Conservation (phyloP, 208 protist genomes). For the Acanthamoeba lenticulata region DNA sequence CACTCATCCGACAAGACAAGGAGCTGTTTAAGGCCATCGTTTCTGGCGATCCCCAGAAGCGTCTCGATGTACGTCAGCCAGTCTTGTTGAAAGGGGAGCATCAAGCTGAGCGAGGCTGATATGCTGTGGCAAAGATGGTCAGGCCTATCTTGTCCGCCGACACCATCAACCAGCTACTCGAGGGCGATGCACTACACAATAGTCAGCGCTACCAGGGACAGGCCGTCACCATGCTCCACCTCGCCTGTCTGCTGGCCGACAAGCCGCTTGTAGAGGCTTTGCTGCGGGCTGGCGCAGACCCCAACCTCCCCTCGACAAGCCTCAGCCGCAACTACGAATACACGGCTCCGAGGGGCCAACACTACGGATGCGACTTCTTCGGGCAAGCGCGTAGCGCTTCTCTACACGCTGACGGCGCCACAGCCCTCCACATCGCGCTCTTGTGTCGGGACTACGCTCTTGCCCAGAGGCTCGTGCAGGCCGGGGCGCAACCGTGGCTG, state of each 20-base stretch:
- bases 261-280: not conserved
- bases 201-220: not conserved
- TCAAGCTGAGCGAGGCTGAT: too few species aligned
- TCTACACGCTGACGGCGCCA: not conserved
- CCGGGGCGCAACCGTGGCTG: not conserved
- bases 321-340: not conserved
- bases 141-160: not conserved
- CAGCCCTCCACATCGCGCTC: not conserved
- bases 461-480: not conserved
- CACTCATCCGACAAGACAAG: too few species aligned
- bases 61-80: too few species aligned
- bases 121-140: too few species aligned
- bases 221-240: not conserved
- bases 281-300: not conserved
- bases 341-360: not conserved
- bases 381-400: not conserved
- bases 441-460: not conserved
- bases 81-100: too few species aligned
- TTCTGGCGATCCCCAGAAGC: too few species aligned
- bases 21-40: too few species aligned
- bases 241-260: not conserved
- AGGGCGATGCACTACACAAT: not conserved
- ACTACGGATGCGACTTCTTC: not conserved
- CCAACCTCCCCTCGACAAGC: not conserved
- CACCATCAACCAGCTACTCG: not conserved